Conservation (phyloP, 148 eudicot genomes). For the Pouteria glomerata region DNA sequence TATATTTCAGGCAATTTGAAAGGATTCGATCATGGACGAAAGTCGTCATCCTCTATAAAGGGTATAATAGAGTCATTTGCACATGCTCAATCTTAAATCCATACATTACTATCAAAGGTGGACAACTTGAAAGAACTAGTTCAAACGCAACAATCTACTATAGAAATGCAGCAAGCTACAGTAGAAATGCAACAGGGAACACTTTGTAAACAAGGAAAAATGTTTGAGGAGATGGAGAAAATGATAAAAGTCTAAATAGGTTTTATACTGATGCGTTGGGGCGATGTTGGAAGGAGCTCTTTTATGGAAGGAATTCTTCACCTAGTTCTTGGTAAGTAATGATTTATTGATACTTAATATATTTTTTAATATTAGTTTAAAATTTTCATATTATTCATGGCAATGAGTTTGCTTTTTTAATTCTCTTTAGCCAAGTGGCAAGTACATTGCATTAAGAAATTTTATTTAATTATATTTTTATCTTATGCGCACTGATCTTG, state of each 20-base stretch:
- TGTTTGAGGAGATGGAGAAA: no score
- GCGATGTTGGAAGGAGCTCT: background rate
- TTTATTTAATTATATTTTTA: no score
- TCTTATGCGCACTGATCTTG: background rate
- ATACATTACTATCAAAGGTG: no score
- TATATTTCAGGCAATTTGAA: background rate
- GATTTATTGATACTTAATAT: background rate
- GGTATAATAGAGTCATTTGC: no score
- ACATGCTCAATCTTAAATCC: background rate
- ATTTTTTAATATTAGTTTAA: background rate
- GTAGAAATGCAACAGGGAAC: no score
- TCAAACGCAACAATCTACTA: no score
- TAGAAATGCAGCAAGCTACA: background rate
- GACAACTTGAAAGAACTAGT: no score
- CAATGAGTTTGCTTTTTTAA: background rate
- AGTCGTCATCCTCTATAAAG: no score
- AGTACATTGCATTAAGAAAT: no score
- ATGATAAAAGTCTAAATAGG: no score
- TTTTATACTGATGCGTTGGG: background rate
- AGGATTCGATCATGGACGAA: no score
- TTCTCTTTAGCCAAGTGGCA: background rate
- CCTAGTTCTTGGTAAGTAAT: no score
- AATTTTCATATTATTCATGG: background rate
- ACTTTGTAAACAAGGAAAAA: background rate
- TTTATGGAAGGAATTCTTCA: background rate